phyloP scores from a whole-genome alignment of 768 basidiomycete genomes.

The Macrocybe gigantea region DNA sequence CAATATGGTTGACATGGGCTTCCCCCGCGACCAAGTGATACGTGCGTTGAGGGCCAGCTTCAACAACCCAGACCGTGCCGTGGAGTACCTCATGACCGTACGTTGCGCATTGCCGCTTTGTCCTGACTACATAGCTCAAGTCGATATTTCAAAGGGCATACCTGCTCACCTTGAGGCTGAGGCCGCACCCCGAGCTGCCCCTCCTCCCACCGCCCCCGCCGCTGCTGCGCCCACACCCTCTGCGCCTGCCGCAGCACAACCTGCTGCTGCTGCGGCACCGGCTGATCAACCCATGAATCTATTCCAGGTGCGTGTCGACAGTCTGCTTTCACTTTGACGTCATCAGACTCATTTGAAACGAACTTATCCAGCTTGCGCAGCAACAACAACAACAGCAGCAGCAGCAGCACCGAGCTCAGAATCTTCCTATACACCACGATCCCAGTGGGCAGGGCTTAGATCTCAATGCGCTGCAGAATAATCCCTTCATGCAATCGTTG shows the following conservation, averaged over 20 bases:
- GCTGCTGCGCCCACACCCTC: slow-evolving; percentile 30
- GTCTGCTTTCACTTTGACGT: background rate
- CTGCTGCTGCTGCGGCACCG: slow-evolving; percentile 19
- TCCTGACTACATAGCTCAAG: slow-evolving; percentile 5
- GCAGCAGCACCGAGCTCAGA: slow-evolving; percentile 13
- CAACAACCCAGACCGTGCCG: slow-evolving; percentile 97
- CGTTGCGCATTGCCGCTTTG: slow-evolving; percentile 6
- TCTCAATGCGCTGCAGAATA: slow-evolving; percentile 49
- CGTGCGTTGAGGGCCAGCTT: slow-evolving; percentile 87
- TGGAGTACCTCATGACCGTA: slow-evolving; percentile 97
- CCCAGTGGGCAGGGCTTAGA: slow-evolving; percentile 28
- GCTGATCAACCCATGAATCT: slow-evolving; percentile 69
- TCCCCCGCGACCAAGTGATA: slow-evolving; percentile 76
- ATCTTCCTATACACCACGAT: slow-evolving; percentile 5
- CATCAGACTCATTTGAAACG: background rate
- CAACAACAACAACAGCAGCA: slow-evolving; percentile 52
- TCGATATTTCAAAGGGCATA: slow-evolving; percentile 55
- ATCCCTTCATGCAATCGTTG: slow-evolving; percentile 66
- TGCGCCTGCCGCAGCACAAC: slow-evolving; percentile 28
- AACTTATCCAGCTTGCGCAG: slow-evolving; percentile 54
- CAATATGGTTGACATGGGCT: slow-evolving; percentile 95
- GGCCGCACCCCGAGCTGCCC: slow-evolving; percentile 25
- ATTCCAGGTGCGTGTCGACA: slow-evolving; percentile 56
- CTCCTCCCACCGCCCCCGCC: slow-evolving; percentile 30
- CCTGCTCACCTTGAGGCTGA: slow-evolving; percentile 63